Evolutionary conservation across 306 rosid genomes (phyloP), one percentile per base, ranked within the genome.

Genomic region (Acacia melanoxylon): DNA sequence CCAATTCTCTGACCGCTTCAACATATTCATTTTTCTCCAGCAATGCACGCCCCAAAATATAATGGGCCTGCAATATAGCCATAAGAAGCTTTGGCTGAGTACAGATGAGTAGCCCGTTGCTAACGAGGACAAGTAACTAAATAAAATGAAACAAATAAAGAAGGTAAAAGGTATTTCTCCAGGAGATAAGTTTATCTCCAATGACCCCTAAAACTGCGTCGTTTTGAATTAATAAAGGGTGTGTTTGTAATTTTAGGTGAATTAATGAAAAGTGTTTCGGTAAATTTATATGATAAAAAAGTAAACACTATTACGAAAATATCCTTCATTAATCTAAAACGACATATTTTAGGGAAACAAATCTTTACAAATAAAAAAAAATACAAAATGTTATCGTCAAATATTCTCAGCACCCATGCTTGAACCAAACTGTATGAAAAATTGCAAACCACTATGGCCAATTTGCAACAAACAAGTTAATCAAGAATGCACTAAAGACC

Each of bases 31-130:
- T 49, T 75, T 59, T 89, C 82, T 81, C 83, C n/a, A 93, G 84
- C 76, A 95, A 86, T 58, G 92, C 89, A 78, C 92, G 97, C 85
- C 99, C 97, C 94, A 95, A 80, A 85, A 89, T 86, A 83, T 92
- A 95, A 85, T 95, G 94, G 29, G 91, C 98, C 99, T 92, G 89
- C 72, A 72, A 89, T 75, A 62, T 73, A 58, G 75, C 65, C 68
- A 86, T 68, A 62, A 40, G 54, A 74, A 69, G 68, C n/a, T 44
- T 72, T 73, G 77, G 82, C 27, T 27, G 42, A 58, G 77, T 33
- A 72, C 76, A 72, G 49, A 66, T 22, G 56, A 59, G 68, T 17
- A 17, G 8, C 44, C 58, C 67, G 33, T 59, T 31, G n/a, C 22
- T 10, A 42, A 72, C 15, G 11, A 73, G 15, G 46, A 48, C 62